Base-by-base conservation (phyloP, 2,329 filamentous ascomycete species). In the Colletotrichum tabaci region DNA sequence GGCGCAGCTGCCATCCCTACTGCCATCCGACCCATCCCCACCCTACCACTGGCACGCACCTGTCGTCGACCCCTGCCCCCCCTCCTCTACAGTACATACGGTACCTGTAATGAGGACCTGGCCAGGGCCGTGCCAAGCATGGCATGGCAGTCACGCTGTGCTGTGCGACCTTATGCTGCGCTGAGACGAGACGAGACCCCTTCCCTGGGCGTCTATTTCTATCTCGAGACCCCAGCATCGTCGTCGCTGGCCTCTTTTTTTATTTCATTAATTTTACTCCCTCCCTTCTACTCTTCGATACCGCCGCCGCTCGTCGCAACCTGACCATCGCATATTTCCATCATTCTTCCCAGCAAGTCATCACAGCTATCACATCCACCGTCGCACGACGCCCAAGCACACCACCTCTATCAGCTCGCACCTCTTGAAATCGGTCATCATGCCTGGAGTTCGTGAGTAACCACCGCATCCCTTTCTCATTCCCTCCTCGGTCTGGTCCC, bases 391-490 rank as follows among this genome's bases (percentile, higher is more conserved):
- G 6, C 55, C 21, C 26, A 10, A 44, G 13, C 5, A 62, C 56
- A 46, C n/a, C 35, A 57, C 8, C 50, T 58, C n/a, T 38, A 23
- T 21, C 50, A 50, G 35, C 58, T 30, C 23, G 23, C 23, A n/a
- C 30, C n/a, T 38, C 40, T 21, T n/a, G 38, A 26, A 63, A 64
- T 74, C 76, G 77, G 77, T 74, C 79, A 87, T 74, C 57, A 88
- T 89, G 87, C 83, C 84, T 79, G 86, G 86, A 75, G 82, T 88
- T 79, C 86, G 87, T 88, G 80, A 82, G 85, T 86, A 58, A 40
- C 65, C 66, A 72, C 52, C 9, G 35, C 30, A 9, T 35, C 46
- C 49, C 40, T 35, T 4, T 15, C 21, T 38, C 15, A 21, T 46
- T 23, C n/a, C 46, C 40, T 55, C 46, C 46, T 16, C 6, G 21